Evolutionary conservation across 352 stramenopile genomes (phyloP).

Genomic region (Blastocystis sp.): DNA sequence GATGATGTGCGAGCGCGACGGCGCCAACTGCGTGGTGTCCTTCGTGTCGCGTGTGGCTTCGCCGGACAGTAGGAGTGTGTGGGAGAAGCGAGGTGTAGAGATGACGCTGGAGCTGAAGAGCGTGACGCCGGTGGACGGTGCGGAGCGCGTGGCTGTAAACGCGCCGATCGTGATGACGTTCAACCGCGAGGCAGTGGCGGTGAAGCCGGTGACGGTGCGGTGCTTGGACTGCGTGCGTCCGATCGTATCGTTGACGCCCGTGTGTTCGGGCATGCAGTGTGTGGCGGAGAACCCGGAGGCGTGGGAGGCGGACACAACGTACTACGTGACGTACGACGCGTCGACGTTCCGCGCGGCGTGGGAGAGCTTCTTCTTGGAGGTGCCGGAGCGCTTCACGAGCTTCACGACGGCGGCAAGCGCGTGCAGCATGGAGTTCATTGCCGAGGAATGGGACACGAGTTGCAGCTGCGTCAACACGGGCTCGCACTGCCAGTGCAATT

Average conservation of each 20-base stretch:
- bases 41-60: neutral
- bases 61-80: neutral
- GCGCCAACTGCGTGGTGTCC: neutral
- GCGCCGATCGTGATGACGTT: neutral
- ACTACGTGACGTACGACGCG: constrained; percentile 43
- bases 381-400: neutral
- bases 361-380: constrained; percentile 9
- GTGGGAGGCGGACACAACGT: constrained; percentile 7
- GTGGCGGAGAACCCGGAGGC: constrained; percentile 4
- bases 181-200: neutral
- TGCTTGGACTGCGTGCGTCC: constrained; percentile 1
- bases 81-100: neutral
- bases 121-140: neutral
- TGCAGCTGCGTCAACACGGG: constrained; percentile 50
- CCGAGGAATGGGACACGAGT: constrained; percentile 21
- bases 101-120: neutral
- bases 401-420: constrained; percentile 20
- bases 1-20: neutral
- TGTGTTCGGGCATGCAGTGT: neutral
- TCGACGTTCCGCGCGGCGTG: constrained; percentile 28
- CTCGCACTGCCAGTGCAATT: constrained; percentile 52
- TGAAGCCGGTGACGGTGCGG: neutral
- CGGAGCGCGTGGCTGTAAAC: constrained; percentile 2
- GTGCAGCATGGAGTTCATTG: constrained; percentile 50
- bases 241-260: neutral